Base-by-base conservation (phyloP, 2,329 filamentous ascomycete genomes). In the Pseudogymnoascus sp. region DNA sequence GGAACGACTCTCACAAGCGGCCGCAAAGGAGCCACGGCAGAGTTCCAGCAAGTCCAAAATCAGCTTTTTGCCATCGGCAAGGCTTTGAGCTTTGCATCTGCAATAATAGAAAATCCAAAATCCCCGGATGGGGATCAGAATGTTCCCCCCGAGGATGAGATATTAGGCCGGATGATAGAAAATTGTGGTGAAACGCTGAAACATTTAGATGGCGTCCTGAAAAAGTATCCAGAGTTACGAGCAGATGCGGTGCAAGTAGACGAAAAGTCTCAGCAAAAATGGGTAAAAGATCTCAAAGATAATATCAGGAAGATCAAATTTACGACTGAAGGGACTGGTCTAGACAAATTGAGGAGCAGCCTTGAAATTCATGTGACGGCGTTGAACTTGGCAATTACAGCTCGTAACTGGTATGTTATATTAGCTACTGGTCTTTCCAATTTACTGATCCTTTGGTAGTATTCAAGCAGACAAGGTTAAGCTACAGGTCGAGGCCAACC, bases 221-320 rank as follows among this genome's bases (percentile, higher is more conserved):
- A 63, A 59, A 63, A 56, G 10, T 63, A 63, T 60, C 61, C 61
- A 2, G 50, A 63, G 33, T 35, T 63, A 12, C 61, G 40, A 31
- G 8, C 44, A 23, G 44, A 63, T 11, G 10, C 44, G 3, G 40
- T 33, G 44, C 44, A 28, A 18, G 23, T 28, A 1, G 44, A 50
- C 7, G 44, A 50, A 28, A 50, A 28, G 44, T n/a, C 21, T 6
- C 44, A 5, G 3, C 44, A 28, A 10, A 28, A n/a, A 28, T 50
- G 44, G 44, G 3, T 28, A n/a, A n/a, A 28, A n/a, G 44, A 50
- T 0, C 12, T 50, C 16, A 60, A 63, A 28, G 47, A 44, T 16
- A 63, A 63, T 18, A 60, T 63, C n/a, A 63, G 18, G 21, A 63
- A 63, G 61, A 63, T 63, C 61, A 63, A 63, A 31, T 63, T 50